Evolutionary conservation across 192 early-diverging fungal species (phyloP).

Genomic region (Gonapodya prolifera): DNA sequence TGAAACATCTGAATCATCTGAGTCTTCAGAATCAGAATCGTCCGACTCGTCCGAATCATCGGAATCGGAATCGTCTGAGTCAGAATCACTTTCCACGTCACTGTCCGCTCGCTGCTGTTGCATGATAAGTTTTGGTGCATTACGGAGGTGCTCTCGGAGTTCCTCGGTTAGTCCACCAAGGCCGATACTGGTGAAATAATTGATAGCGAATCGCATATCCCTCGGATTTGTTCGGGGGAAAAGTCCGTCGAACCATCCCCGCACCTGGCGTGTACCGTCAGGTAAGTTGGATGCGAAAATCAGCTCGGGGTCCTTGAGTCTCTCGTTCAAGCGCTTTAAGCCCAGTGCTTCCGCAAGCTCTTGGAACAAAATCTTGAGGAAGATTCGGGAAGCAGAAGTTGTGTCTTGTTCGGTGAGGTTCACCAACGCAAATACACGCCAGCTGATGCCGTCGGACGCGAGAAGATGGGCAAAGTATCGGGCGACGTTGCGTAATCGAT

Average conservation of each 20-base stretch:
- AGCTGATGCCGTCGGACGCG: slow-evolving; percentile 67
- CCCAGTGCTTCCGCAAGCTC: slow-evolving; percentile 77
- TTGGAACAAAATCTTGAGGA: slow-evolving; percentile 88
- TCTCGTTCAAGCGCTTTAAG: slow-evolving; percentile 56
- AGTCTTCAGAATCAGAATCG: not conserved
- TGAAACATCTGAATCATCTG: too few relatives aligned
- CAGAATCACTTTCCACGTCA: slow-evolving; percentile 11
- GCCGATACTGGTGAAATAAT: slow-evolving; percentile 91
- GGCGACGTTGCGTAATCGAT: slow-evolving; percentile 81
- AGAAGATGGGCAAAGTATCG: slow-evolving; percentile 85
- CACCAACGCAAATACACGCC: slow-evolving; percentile 68
- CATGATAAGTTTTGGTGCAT: slow-evolving; percentile 19
- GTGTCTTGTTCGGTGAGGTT: slow-evolving; percentile 90
- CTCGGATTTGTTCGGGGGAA: slow-evolving; percentile 84
- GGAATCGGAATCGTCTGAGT: slow-evolving; percentile 2
- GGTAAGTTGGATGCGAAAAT: slow-evolving; percentile 27
- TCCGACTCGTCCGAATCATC: not conserved
- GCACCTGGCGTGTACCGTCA: slow-evolving; percentile 17
- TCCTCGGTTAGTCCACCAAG: slow-evolving; percentile 87
- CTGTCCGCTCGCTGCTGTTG: slow-evolving; percentile 12
- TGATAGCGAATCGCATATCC: slow-evolving; percentile 90
- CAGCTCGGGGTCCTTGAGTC: slow-evolving; percentile 51
- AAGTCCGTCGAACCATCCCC: slow-evolving; percentile 70
- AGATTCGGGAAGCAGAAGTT: slow-evolving; percentile 90
- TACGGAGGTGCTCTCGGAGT: slow-evolving; percentile 73